Base-by-base conservation (phyloP, 1,284 basidiomycete genomes). In the Naganishia albida region DNA sequence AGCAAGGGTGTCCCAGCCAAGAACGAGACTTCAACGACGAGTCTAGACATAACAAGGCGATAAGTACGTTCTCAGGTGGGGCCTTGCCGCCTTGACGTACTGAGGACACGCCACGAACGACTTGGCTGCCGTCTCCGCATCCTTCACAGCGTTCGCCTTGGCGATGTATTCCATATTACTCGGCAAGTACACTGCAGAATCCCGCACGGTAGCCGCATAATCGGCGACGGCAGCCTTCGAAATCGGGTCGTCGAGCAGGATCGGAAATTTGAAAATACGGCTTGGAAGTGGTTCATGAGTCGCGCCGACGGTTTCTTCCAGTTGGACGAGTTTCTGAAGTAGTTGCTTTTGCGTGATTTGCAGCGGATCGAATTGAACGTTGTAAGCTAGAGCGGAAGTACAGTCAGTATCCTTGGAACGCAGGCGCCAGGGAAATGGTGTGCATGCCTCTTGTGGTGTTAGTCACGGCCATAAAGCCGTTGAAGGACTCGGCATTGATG, bases 161-260 rank as follows among this genome's bases (percentile, higher is more conserved):
- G 86, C 86, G 1, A 88, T 80, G 69, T 88, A 88, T 49, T 86
- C 83, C 48, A 86, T 75, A 70, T 89, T 89, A 73, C 84, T 85
- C 0, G 87, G 87, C 0, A 89, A 77, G 72, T 89, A 89, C 1
- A 84, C 84, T 0, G 87, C 87, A 59, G 82, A 83, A 59, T 82
- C 79, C 15, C 87, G 78, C 0, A 80, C 82, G 0, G 83, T 83
- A 3, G 75, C 77, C 82, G 85, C 86, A 72, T 89, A 88, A 38
- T 82, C 79, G 40, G 82, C 72, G 26, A 88, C 77, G 4, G 87
- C 85, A 12, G 84, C 83, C 15, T 78, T 78, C 57, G 77, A 83
- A 82, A 85, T 85, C 12, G 78, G 80, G 70, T 88, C 87, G 67
- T 88, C 84, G 3, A 88, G 81, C 0, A 83, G 83, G 42, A 88